A percentile compares a stretch with the other conserved stretches of the same genome.
These are phyloP conservation scores for Kockovaella imperatae DNA, from an alignment of 768 basidiomycete species.

Conservation along the genomic window DNA sequence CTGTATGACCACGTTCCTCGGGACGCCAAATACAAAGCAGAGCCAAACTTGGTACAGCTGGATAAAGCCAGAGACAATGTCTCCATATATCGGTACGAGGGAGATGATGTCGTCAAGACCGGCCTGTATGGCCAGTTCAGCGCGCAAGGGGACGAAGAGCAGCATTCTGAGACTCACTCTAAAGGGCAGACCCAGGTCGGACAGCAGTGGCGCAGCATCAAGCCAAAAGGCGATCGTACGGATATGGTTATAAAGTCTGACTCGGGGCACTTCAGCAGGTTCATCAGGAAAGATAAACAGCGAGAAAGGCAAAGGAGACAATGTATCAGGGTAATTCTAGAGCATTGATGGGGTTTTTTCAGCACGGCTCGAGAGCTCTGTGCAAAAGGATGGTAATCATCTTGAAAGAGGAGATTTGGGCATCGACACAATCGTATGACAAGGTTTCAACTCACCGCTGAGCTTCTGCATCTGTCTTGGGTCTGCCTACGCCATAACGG, in stretches of 20 bases:
- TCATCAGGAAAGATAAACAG: background rate
- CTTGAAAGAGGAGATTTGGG: slow-evolving; percentile 4
- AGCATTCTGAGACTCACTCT: slow-evolving; percentile 22
- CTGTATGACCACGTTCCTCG: slow-evolving; percentile 21
- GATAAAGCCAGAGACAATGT: slow-evolving; percentile 37
- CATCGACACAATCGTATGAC: too few relatives aligned
- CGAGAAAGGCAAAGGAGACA: background rate
- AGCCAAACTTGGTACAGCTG: slow-evolving; percentile 44
- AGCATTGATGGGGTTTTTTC: too few relatives aligned
- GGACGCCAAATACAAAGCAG: slow-evolving; percentile 38
- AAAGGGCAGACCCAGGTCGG: slow-evolving; percentile 44
- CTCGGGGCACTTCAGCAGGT: too few relatives aligned
- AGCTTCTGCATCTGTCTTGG: slow-evolving; percentile 38
- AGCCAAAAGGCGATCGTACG: slow-evolving; percentile 44
- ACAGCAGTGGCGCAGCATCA: slow-evolving; percentile 40
- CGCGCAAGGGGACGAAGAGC: background rate
- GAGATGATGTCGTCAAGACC: slow-evolving; percentile 43
- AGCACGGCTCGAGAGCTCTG: too few relatives aligned
- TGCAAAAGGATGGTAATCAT: too few relatives aligned
- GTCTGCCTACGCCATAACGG: slow-evolving; percentile 27
- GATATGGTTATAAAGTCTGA: slow-evolving; percentile 43
- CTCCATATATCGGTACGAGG: slow-evolving; percentile 43
- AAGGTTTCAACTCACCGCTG: slow-evolving; percentile 32
- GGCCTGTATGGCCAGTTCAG: slow-evolving; percentile 18
- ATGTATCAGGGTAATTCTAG: background rate